A percentile compares a stretch with the other conserved stretches of the same genome.
These are phyloP conservation scores for Centrapalus pauciflorus DNA, from an alignment of 129 eudicot species.

Conservation along the genomic window DNA sequence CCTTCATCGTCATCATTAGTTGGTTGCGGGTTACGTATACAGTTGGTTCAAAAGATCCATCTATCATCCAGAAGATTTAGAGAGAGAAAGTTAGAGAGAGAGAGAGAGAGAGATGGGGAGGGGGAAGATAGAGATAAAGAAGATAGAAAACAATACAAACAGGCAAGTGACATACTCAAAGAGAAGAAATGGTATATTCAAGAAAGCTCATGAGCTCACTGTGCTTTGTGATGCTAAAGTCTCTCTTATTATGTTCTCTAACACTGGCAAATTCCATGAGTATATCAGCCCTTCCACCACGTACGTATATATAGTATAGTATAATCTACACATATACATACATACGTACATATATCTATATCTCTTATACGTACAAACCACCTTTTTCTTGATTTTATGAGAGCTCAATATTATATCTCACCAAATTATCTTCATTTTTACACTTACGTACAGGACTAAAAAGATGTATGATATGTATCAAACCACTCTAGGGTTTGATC, in stretches of 20 bases:
- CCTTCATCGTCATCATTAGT: background rate
- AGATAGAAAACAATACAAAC: constrained; percentile 58
- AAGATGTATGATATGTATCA: constrained; percentile 72
- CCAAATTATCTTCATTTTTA: background rate
- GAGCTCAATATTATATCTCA: background rate
- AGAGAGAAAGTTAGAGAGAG: constrained; percentile 11
- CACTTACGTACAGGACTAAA: constrained; percentile 43
- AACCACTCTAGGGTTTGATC: constrained; percentile 50
- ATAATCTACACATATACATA: background rate
- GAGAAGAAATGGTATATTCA: constrained; percentile 86
- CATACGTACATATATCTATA: background rate
- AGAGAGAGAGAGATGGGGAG: constrained; percentile 48
- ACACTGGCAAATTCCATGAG: constrained; percentile 51
- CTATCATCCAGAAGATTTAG: background rate
- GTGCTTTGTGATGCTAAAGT: constrained; percentile 83
- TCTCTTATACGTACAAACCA: background rate
- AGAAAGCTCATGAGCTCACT: constrained; percentile 78
- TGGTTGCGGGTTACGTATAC: background rate
- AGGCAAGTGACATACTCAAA: constrained; percentile 83
- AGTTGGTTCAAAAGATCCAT: constrained; percentile 1
- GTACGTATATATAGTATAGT: constrained; percentile 20
- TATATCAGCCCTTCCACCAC: constrained; percentile 58
- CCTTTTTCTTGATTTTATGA: background rate
- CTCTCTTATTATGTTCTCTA: constrained; percentile 66
- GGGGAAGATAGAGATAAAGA: constrained; percentile 74